Conservation (phyloP, 768 basidiomycete species). For the Pisolithus orientalis region DNA sequence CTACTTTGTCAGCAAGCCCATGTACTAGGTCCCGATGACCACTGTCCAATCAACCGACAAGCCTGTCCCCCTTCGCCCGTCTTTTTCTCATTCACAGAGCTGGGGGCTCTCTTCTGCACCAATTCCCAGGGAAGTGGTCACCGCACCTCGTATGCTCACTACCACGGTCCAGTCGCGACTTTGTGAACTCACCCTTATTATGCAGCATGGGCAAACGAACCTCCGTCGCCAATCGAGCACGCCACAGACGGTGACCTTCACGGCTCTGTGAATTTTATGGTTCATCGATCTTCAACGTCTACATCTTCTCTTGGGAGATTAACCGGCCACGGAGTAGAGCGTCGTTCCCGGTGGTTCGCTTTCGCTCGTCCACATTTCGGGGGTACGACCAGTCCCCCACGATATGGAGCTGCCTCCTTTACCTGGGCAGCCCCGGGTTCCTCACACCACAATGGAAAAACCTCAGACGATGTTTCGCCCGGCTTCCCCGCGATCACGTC, state of each 20-base stretch:
- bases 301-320: slow-evolving; percentile 34
- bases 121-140: slow-evolving; percentile 51
- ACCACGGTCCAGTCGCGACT: not conserved
- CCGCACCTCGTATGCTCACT: slow-evolving; percentile 56
- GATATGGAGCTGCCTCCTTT: slow-evolving; percentile 1
- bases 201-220: slow-evolving; percentile 83
- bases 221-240: slow-evolving; percentile 58
- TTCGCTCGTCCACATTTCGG: slow-evolving; percentile 54
- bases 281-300: slow-evolving; percentile 39
- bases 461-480: slow-evolving; percentile 14
- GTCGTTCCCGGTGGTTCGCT: slow-evolving; percentile 63
- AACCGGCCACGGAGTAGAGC: slow-evolving; percentile 28
- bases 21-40: slow-evolving; percentile 9
- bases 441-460: slow-evolving; percentile 9
- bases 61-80: slow-evolving; percentile 1
- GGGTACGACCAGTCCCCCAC: slow-evolving; percentile 8
- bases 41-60: slow-evolving; percentile 10
- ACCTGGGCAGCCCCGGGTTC: not conserved
- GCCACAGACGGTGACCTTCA: slow-evolving; percentile 31
- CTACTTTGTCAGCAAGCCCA: not conserved
- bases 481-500: slow-evolving; percentile 19
- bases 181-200: not conserved
- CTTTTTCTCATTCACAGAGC: slow-evolving; percentile 23
- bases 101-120: slow-evolving; percentile 27
- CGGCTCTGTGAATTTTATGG: slow-evolving; percentile 26